A percentile compares a stretch with the other conserved stretches of the same genome.
phyloP scores from a whole-genome alignment of 2,329 filamentous ascomycete genomes.

The Tricladium varicosporioides region DNA sequence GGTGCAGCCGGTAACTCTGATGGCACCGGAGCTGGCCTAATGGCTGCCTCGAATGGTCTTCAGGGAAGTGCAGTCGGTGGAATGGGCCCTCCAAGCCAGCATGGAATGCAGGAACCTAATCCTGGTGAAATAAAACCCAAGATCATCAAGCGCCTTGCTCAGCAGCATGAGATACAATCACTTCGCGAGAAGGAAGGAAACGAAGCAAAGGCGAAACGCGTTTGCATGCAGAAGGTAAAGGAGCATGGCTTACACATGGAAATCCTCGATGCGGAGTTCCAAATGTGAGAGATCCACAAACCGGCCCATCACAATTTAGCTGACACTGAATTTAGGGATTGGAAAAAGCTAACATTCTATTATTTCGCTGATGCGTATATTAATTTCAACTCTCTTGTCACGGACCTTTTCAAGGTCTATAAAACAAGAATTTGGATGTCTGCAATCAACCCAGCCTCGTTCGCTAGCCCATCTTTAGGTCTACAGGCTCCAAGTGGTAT shows the following conservation, averaged over 20 bases:
- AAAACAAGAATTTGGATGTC: slow-evolving; percentile 99
- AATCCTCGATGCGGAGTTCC: slow-evolving; percentile 96
- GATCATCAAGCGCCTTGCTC: slow-evolving; percentile 92
- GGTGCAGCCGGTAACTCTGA: slow-evolving; percentile 64
- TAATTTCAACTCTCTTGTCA: slow-evolving; percentile 97
- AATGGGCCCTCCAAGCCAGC: slow-evolving; percentile 72
- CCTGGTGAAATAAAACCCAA: slow-evolving; percentile 85
- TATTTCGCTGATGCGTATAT: slow-evolving; percentile 98
- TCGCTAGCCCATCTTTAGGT: slow-evolving; percentile 74
- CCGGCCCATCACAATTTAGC: slow-evolving; percentile 24
- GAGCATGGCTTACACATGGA: slow-evolving; percentile 97
- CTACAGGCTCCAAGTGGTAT: slow-evolving; percentile 68
- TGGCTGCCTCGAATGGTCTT: slow-evolving; percentile 61
- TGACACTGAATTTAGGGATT: slow-evolving; percentile 64
- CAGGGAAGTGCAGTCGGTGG: slow-evolving; percentile 72
- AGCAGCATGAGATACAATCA: slow-evolving; percentile 83
- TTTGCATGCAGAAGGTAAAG: slow-evolving; percentile 94
- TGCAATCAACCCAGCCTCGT: slow-evolving; percentile 95
- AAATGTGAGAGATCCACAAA: slow-evolving; percentile 68
- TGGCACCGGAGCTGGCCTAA: slow-evolving; percentile 58
- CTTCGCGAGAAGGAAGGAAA: slow-evolving; percentile 95
- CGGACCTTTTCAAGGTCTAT: slow-evolving; percentile 98
- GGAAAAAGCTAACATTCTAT: slow-evolving; percentile 98
- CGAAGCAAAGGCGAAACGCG: slow-evolving; percentile 94
- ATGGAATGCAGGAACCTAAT: slow-evolving; percentile 69